Evolutionary conservation across 1,284 basidiomycete species (phyloP).

Genomic region (Trichosporon sp.): DNA sequence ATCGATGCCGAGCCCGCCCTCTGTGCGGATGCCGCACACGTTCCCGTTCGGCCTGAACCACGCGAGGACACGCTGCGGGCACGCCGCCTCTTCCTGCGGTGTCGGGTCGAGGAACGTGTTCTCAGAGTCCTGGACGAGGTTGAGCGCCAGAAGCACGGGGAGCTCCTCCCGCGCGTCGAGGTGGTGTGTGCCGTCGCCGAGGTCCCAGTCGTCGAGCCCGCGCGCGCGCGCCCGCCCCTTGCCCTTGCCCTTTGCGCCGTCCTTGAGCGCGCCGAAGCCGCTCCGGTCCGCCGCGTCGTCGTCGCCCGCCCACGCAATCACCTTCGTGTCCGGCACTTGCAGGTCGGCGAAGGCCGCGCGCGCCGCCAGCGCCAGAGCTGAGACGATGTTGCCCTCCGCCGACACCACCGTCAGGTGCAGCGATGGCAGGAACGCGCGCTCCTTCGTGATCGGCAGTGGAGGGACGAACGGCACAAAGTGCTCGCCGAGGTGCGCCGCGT

Average conservation of each 20-base stretch:
- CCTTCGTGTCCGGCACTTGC: constrained; percentile 39
- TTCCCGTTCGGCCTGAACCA: constrained; percentile 36
- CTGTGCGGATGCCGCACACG: constrained; percentile 43
- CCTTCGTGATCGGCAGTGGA: constrained; percentile 31
- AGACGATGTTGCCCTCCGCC: constrained; percentile 33
- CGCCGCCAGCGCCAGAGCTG: constrained; percentile 37
- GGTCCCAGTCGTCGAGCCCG: constrained; percentile 49
- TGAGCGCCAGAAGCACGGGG: constrained; percentile 44
- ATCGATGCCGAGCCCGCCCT: constrained; percentile 41
- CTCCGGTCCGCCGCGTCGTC: constrained; percentile 14
- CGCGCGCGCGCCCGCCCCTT: constrained; percentile 26
- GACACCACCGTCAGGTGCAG: constrained; percentile 36
- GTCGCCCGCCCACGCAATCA: constrained; percentile 38
- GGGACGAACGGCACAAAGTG: constrained; percentile 47
- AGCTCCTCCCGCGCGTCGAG: constrained; percentile 34
- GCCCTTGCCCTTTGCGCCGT: constrained; percentile 35
- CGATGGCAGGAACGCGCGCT: constrained; percentile 28
- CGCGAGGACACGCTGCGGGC: constrained; percentile 41
- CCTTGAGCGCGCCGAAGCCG: constrained; percentile 43
- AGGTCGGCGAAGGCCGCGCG: constrained; percentile 45
- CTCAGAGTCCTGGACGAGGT: constrained; percentile 35
- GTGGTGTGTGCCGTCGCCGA: constrained; percentile 35
- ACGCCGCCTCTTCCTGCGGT: constrained; percentile 45
- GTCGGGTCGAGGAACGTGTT: constrained; percentile 45
- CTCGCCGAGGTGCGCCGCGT: constrained; percentile 36